phyloP scores from a whole-genome alignment of 2,329 filamentous ascomycete species.

The Penicillium rolfsii region DNA sequence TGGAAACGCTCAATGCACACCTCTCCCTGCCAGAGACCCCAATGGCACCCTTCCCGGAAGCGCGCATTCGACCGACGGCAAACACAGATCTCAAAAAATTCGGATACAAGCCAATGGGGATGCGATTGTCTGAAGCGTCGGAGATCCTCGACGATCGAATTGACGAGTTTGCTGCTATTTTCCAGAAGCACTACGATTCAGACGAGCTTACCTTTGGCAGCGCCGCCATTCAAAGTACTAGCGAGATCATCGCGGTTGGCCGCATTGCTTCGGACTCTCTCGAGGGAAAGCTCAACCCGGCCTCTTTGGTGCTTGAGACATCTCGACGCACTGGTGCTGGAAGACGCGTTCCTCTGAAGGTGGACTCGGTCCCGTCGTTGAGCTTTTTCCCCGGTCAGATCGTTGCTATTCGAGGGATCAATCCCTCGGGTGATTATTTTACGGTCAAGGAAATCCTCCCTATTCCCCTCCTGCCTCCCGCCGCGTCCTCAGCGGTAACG shows the following conservation, averaged over 20 bases:
- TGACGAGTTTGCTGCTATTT: constrained; percentile 77
- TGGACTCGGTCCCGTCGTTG: constrained; percentile 69
- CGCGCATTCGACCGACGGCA: constrained; percentile 81
- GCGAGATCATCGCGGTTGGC: constrained; percentile 85
- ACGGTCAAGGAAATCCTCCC: constrained; percentile 75
- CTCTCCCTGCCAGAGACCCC: constrained; percentile 69
- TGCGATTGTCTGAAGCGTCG: constrained; percentile 91
- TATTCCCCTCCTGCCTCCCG: constrained; percentile 72
- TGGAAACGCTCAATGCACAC: constrained; percentile 82
- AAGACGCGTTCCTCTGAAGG: constrained; percentile 75
- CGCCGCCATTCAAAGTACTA: constrained; percentile 80
- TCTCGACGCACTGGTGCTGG: constrained; percentile 83
- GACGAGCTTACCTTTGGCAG: constrained; percentile 84
- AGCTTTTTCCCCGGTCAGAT: constrained; percentile 95
- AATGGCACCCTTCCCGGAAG: constrained; percentile 70
- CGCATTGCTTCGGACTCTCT: constrained; percentile 83
- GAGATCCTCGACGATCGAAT: constrained; percentile 95
- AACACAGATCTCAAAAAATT: constrained; percentile 90
- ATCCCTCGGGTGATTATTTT: constrained; percentile 83
- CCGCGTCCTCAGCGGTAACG: constrained; percentile 68
- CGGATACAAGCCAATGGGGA: constrained; percentile 86
- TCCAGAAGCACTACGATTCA: constrained; percentile 74
- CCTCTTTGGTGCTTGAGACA: constrained; percentile 85
- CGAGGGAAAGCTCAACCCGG: constrained; percentile 84
- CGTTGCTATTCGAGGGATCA: constrained; percentile 82